Evolutionary conservation across 2,329 filamentous ascomycete genomes (phyloP).

Genomic region (Paecilomyces sp.): DNA sequence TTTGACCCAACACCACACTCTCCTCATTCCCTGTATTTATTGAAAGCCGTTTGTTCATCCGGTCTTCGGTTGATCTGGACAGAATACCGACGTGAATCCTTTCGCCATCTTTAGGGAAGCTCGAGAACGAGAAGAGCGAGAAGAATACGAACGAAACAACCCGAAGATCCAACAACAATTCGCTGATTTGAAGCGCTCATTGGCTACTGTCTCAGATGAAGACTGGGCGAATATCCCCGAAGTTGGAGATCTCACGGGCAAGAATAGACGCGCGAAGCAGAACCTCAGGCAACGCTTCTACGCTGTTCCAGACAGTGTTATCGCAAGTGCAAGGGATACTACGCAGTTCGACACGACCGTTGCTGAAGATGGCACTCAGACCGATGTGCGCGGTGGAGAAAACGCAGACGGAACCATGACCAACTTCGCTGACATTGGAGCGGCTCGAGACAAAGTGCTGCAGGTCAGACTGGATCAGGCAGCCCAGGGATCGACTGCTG

Average conservation of each 20-base stretch:
- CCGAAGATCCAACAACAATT: slow-evolving; percentile 98
- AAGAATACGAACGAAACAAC: slow-evolving; percentile 95
- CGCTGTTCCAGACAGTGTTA: slow-evolving; percentile 90
- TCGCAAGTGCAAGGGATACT: slow-evolving; percentile 75
- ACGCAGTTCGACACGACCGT: slow-evolving; percentile 82
- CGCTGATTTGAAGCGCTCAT: slow-evolving; percentile 84
- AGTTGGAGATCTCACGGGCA: slow-evolving; percentile 92
- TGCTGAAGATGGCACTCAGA: slow-evolving; percentile 64
- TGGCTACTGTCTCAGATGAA: slow-evolving; percentile 83
- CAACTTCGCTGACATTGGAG: slow-evolving; percentile 95
- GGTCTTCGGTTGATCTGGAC: slow-evolving; percentile 55
- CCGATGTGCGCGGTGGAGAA: slow-evolving; percentile 40
- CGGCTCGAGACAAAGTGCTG: slow-evolving; percentile 89
- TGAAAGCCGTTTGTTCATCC: slow-evolving; percentile 59
- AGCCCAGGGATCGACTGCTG: slow-evolving; percentile 62
- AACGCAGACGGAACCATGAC: slow-evolving; percentile 80
- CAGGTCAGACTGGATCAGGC: slow-evolving; percentile 91
- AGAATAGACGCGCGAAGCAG: slow-evolving; percentile 79
- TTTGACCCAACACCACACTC: slow-evolving; percentile 8
- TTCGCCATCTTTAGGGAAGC: slow-evolving; percentile 70
- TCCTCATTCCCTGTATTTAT: slow-evolving; percentile 15
- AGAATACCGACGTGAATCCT: slow-evolving; percentile 67
- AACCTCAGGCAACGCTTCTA: slow-evolving; percentile 82
- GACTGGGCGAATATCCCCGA: slow-evolving; percentile 96
- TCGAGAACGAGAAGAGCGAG: slow-evolving; percentile 81